Evolutionary conservation across 345 rosid genomes (phyloP).

Genomic region (Aquilaria malaccensis): DNA sequence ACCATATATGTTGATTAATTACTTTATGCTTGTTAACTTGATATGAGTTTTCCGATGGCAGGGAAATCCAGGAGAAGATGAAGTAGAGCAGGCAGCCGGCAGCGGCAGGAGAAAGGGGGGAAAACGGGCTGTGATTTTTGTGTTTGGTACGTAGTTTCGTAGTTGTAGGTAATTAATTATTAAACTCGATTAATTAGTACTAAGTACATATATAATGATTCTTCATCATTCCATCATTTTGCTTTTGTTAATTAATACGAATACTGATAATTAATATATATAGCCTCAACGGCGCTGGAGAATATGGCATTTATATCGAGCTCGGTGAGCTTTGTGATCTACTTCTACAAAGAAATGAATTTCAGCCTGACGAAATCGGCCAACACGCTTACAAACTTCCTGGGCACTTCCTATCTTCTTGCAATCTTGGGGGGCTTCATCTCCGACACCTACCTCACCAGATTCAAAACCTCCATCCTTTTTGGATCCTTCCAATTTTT

Average conservation of each 20-base stretch:
- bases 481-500: constrained; percentile 41
- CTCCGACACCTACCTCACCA: constrained; percentile 49
- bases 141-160: constrained; percentile 28
- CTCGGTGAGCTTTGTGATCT: constrained; percentile 44
- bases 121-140: constrained; percentile 41
- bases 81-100: too few relatives aligned
- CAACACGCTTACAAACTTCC: constrained; percentile 50
- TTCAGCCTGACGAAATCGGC: constrained; percentile 55
- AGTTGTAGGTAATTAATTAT: neutral
- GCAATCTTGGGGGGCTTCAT: constrained; percentile 58
- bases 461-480: constrained; percentile 48
- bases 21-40: too few relatives aligned
- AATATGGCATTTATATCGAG: constrained; percentile 48
- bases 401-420: constrained; percentile 45
- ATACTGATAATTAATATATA: neutral
- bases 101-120: constrained; percentile 26
- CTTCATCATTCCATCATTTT: neutral
- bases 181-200: neutral
- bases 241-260: neutral
- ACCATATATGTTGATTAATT: too few relatives aligned
- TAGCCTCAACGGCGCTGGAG: constrained; percentile 49
- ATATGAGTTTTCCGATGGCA: too few relatives aligned
- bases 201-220: neutral
- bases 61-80: too few relatives aligned
- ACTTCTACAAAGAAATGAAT: constrained; percentile 52